Conservation (phyloP, 2,329 filamentous ascomycete species). For the Fusarium sulawesiense region DNA sequence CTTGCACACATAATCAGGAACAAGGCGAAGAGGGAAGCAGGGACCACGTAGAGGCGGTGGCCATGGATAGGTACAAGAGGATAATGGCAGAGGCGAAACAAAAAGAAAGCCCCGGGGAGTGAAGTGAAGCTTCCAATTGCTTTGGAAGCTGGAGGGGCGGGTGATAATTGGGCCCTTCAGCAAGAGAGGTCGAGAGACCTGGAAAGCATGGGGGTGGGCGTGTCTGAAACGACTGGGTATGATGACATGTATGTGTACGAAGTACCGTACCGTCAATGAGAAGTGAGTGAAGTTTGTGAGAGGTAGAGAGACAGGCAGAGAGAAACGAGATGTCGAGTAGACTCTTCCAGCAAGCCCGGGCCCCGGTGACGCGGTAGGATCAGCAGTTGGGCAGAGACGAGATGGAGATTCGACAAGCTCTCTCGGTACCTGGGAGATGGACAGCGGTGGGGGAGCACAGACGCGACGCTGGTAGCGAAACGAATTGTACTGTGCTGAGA, state of each 20-base stretch:
- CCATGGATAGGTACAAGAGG: conserved; percentile 46
- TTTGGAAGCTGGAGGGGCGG: conserved; percentile 45
- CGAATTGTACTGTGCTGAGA: conserved; percentile 25
- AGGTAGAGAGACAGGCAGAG: conserved; percentile 30
- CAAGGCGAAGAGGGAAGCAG: conserved; percentile 51
- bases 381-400: conserved; percentile 49
- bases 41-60: conserved; percentile 54
- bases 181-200: conserved; percentile 45
- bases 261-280: conserved; percentile 43
- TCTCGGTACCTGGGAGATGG: conserved; percentile 40
- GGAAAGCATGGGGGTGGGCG: conserved; percentile 48
- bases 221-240: conserved; percentile 48
- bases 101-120: conserved; percentile 42
- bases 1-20: conserved; percentile 53
- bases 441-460: conserved; percentile 45
- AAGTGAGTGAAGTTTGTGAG: conserved; percentile 40
- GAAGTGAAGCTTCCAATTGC: conserved; percentile 47
- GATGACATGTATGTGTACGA: conserved; percentile 45
- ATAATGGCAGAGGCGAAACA: conserved; percentile 46
- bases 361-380: conserved; percentile 46
- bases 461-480: conserved; percentile 38
- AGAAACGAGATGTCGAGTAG: conserved; percentile 36
- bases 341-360: conserved; percentile 37
- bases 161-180: conserved; percentile 49
- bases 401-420: conserved; percentile 45